Percentiles rank a stretch among this genome's conserved stretches.
Evolutionary conservation across 1,284 basidiomycete genomes (phyloP).

Genomic region (Heterobasidion parviporum): DNA sequence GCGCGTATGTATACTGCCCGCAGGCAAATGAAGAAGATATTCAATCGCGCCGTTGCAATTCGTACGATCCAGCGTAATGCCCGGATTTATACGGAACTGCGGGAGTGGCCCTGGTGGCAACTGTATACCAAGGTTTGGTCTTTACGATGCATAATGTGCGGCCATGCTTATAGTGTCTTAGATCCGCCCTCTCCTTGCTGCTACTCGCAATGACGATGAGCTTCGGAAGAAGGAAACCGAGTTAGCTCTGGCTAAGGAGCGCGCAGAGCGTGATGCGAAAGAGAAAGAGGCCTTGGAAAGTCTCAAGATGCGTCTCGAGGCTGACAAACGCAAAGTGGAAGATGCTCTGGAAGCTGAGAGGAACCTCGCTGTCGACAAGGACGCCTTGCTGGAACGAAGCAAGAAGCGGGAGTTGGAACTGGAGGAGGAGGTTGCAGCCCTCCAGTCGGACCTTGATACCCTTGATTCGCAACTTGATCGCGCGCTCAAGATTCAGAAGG

Average conservation of each 20-base stretch:
- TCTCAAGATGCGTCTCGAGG: constrained; percentile 71
- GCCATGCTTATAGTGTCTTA: constrained; percentile 19
- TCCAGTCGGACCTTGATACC: constrained; percentile 80
- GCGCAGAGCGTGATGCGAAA: constrained; percentile 76
- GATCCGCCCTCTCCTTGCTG: constrained; percentile 89
- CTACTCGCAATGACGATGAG: constrained; percentile 91
- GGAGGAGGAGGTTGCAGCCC: constrained; percentile 75
- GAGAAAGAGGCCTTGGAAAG: constrained; percentile 76
- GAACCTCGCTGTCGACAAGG: constrained; percentile 76
- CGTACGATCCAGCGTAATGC: constrained; percentile 94
- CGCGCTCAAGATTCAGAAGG: constrained; percentile 67
- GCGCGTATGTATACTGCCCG: constrained; percentile 83
- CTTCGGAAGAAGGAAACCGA: constrained; percentile 86
- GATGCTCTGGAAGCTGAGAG: constrained; percentile 81
- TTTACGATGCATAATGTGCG: background rate
- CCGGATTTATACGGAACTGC: constrained; percentile 79
- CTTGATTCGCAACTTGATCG: constrained; percentile 84
- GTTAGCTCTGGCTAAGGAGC: constrained; percentile 73
- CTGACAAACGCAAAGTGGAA: constrained; percentile 78
- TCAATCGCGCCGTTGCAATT: constrained; percentile 89
- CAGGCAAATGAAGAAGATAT: constrained; percentile 89
- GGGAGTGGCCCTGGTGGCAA: constrained; percentile 99
- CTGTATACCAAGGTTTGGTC: constrained; percentile 78
- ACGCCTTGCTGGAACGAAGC: constrained; percentile 76
- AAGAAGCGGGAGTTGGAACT: constrained; percentile 82